A percentile compares a stretch with the other conserved stretches of the same genome.
phyloP scores from a whole-genome alignment of 257 asterid species.

The Mitragyna speciosa region DNA sequence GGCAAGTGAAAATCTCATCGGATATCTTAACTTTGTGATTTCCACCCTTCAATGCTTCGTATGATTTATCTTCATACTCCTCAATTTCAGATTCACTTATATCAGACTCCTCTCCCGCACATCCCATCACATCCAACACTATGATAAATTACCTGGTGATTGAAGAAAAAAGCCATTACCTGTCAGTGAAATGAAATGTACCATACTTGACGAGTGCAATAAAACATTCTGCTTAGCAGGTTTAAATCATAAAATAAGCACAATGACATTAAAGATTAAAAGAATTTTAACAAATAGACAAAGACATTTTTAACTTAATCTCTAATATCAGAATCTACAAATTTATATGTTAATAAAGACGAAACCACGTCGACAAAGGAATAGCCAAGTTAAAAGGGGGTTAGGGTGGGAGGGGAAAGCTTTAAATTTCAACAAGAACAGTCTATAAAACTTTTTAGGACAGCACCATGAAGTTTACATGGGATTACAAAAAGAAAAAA shows the following conservation, averaged over 20 bases:
- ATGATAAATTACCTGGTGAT: background rate
- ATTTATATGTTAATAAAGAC: background rate
- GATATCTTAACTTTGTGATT: constrained; percentile 52
- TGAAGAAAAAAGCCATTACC: background rate
- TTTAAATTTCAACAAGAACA: background rate
- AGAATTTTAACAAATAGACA: no score
- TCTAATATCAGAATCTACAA: background rate
- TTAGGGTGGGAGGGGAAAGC: no score
- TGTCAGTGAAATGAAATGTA: background rate
- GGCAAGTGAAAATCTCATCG: constrained; percentile 58
- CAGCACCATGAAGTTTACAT: background rate
- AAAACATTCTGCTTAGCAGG: background rate
- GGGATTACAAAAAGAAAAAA: background rate
- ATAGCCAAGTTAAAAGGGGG: no score
- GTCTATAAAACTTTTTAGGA: background rate
- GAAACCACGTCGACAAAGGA: no score
- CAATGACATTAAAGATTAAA: no score
- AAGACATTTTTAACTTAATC: no score
- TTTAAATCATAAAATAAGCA: no score
- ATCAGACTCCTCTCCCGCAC: constrained; percentile 39
- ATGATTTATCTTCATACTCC: constrained; percentile 36
- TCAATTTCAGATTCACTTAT: constrained; percentile 49
- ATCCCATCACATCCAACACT: constrained; percentile 11
- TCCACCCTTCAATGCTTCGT: constrained; percentile 54
- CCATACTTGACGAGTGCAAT: background rate